Percentiles rank a stretch among this genome's conserved stretches.
Evolutionary conservation across 495 filamentous ascomycete genomes (phyloP).

Genomic region (Copromyces sp.): DNA sequence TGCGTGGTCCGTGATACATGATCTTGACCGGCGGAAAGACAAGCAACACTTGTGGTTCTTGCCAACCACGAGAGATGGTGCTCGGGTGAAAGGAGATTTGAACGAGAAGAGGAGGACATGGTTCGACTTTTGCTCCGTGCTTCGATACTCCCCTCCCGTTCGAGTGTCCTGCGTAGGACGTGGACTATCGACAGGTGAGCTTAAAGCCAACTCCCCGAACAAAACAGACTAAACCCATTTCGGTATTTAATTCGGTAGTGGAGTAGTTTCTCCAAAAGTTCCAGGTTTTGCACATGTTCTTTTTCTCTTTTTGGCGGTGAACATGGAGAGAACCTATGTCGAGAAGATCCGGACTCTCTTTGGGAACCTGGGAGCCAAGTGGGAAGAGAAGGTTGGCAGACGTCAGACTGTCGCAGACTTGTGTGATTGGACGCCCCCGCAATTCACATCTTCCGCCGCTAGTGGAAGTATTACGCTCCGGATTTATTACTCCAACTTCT

Average conservation of each 20-base stretch:
- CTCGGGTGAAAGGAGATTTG: too few relatives aligned
- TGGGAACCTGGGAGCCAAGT: neutral
- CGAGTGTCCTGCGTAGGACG: neutral
- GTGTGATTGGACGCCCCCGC: neutral
- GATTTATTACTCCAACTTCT: too few relatives aligned
- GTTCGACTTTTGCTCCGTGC: neutral
- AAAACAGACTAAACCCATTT: neutral
- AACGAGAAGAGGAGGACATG: neutral
- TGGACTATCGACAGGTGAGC: neutral
- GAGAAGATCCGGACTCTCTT: neutral
- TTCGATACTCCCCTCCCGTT: neutral
- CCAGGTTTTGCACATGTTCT: neutral
- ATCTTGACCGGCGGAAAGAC: neutral
- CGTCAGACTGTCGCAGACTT: neutral
- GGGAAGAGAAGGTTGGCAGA: neutral
- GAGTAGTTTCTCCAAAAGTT: too few relatives aligned
- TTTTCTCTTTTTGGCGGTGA: too few relatives aligned
- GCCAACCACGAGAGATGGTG: too few relatives aligned
- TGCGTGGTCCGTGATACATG: neutral
- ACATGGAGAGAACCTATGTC: too few relatives aligned
- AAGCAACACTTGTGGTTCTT: neutral
- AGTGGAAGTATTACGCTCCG: too few relatives aligned
- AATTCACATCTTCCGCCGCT: neutral
- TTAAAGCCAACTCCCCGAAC: neutral
- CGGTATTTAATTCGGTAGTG: neutral